A percentile compares a stretch with the other conserved stretches of the same genome.
Evolutionary conservation across 2,329 filamentous ascomycete species (phyloP).

Genomic region (Curvularia sp.): DNA sequence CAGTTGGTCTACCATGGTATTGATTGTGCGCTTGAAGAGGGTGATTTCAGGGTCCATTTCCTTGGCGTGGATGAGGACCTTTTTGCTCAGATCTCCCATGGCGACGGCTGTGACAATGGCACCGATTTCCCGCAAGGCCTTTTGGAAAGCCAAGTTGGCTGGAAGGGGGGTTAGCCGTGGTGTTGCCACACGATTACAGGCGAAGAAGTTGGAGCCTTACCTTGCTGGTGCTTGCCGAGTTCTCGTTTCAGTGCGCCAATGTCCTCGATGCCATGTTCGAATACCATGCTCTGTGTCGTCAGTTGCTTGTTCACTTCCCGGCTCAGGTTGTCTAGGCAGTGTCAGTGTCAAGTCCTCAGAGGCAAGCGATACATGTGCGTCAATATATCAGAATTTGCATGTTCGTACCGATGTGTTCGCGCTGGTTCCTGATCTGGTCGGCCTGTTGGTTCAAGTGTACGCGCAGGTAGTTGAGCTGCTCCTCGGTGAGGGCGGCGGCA

Average conservation of each 20-base stretch:
- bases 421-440: conserved; percentile 86
- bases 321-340: conserved; percentile 71
- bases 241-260: conserved; percentile 91
- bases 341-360: not conserved
- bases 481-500: conserved; percentile 70
- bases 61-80: conserved; percentile 91
- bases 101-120: conserved; percentile 97
- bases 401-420: conserved; percentile 70
- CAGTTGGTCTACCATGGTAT: conserved; percentile 98
- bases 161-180: conserved; percentile 80
- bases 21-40: conserved; percentile 97
- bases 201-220: conserved; percentile 5
- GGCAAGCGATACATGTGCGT: not conserved
- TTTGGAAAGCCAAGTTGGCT: conserved; percentile 98
- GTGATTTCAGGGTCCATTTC: conserved; percentile 99
- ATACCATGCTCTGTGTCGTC: conserved; percentile 79
- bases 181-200: not conserved
- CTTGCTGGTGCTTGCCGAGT: conserved; percentile 87
- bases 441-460: conserved; percentile 95
- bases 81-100: conserved; percentile 93
- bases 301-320: conserved; percentile 86
- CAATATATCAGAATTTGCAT: not conserved
- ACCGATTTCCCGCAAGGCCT: conserved; percentile 93
- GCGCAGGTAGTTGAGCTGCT: conserved; percentile 83
- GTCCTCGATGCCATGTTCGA: conserved; percentile 80